Evolutionary conservation across 208 protist genomes (phyloP).

Genomic region (Leishmania amazonensis): DNA sequence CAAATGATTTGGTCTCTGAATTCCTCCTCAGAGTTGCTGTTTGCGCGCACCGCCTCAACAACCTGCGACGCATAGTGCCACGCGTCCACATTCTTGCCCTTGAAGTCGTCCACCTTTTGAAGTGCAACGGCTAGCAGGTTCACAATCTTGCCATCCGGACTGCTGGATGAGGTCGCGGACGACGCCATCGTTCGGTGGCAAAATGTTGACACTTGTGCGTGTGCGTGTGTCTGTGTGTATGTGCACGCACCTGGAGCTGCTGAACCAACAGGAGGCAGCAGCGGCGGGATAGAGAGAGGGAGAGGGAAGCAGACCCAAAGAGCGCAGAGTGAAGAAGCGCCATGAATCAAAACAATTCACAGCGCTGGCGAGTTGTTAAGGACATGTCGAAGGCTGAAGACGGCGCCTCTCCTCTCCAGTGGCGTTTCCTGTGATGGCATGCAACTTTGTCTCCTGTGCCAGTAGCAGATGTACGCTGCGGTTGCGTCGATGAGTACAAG

Average conservation of each 20-base stretch:
- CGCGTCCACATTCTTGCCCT: constrained; percentile 30
- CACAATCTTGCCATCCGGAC: constrained; percentile 34
- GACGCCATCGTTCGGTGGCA: constrained; percentile 1
- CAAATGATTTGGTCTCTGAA: constrained; percentile 78
- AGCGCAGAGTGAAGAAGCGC: not conserved
- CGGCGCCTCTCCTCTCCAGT: not conserved
- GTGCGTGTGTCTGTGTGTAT: not conserved
- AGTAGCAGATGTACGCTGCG: not conserved
- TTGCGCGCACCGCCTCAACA: constrained; percentile 39
- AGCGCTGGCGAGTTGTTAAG: not conserved
- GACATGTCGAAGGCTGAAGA: not conserved
- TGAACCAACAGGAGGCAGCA: not conserved
- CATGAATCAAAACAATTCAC: not conserved
- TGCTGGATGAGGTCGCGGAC: constrained; percentile 1
- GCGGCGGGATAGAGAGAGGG: not conserved
- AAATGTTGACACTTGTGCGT: not conserved
- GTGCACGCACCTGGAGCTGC: not conserved
- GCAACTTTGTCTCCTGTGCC: not conserved
- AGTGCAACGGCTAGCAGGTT: constrained; percentile 47
- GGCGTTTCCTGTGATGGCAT: too few relatives aligned
- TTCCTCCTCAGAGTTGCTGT: constrained; percentile 43
- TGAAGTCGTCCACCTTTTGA: constrained; percentile 62
- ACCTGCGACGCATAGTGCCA: constrained; percentile 49
- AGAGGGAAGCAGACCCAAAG: not conserved
- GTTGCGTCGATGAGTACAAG: not conserved